Evolutionary conservation across 2,329 filamentous ascomycete species (phyloP), one percentile per base, ranked within the genome.

Genomic region (Fusarium zealandicum): DNA sequence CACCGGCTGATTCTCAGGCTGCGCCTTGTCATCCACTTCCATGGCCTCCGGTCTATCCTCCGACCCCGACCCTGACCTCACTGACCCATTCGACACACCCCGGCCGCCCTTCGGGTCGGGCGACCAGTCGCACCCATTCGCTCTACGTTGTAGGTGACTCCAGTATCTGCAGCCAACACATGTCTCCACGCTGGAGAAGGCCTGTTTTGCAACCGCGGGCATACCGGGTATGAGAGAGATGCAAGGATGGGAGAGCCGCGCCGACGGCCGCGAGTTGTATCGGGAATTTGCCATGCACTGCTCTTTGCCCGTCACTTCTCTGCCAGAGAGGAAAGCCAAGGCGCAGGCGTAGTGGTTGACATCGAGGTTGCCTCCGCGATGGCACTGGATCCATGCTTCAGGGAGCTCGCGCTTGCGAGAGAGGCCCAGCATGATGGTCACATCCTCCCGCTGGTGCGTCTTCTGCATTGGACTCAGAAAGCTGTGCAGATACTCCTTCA

Each of bases 81-180:
- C 47, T 30, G 45, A 57, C 6, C 12, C 38, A 4, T 10, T 37
- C 3, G 44, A 45, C 2, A 39, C 6, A n/a, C 30, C n/a, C 13
- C 38, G 28, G 20, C 33, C 31, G 3, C 14, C 4, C 13, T 38
- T 54, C 2, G 37, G 16, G 3, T 42, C 7, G 25, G 44, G 43
- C 5, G 30, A 45, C 64, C 68, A 71, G 31, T 66, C 63, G 46
- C 72, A 75, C 11, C 43, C 32, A 31, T 68, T 72, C 2, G 49
- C 51, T 4, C 54, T 59, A 5, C 69, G 61, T 6, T 67, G 62
- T 2, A 66, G 42, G 25, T 67, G 52, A 6, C 57, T 53, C 25
- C 55, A 69, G 51, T 75, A 76, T 28, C 54, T 65, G 35, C 71
- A 73, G 3, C 70, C 65, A 0, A 72, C 69, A 51, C 73, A 76